Conservation (phyloP, 2,329 filamentous ascomycete genomes). For the Xylaria sp. region DNA sequence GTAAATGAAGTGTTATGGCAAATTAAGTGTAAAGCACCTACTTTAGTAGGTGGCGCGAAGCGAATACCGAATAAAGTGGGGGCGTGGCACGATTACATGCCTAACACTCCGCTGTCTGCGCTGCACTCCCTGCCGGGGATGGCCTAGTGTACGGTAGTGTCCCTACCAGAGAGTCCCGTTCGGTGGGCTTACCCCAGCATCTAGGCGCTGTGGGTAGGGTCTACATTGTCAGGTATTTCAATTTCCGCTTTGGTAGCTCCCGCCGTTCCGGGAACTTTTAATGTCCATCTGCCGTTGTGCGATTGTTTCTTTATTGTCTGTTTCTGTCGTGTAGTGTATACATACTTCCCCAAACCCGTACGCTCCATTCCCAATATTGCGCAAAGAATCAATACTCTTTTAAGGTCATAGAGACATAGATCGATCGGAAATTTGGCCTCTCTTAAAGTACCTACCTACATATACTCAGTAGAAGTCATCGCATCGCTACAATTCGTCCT, state of each 20-base stretch:
- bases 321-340: conserved; percentile 1
- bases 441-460: neutral
- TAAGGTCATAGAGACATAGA: conserved; percentile 28
- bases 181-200: conserved; percentile 11
- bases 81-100: too few relatives aligned
- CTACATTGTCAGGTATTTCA: conserved; percentile 10
- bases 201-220: neutral
- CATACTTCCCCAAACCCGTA: conserved; percentile 5
- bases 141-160: neutral
- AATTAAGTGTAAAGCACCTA: too few relatives aligned
- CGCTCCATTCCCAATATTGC: conserved; percentile 3
- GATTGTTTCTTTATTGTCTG: conserved; percentile 18
- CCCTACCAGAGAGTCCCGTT: neutral
- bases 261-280: conserved; percentile 27
- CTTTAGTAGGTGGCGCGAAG: too few relatives aligned
- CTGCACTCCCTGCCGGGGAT: too few relatives aligned
- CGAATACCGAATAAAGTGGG: too few relatives aligned
- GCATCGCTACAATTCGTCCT: conserved; percentile 24
- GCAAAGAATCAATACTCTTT: conserved; percentile 30
- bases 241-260: conserved; percentile 26
- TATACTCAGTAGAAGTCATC: conserved; percentile 22
- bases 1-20: too few relatives aligned
- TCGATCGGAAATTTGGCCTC: conserved; percentile 13
- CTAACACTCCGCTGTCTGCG: too few relatives aligned
- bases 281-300: conserved; percentile 3